Evolutionary conservation across 176 grass and related monocot species (phyloP), one percentile per base, ranked within the genome.

Genomic region (Tillandsia fasciculata): DNA sequence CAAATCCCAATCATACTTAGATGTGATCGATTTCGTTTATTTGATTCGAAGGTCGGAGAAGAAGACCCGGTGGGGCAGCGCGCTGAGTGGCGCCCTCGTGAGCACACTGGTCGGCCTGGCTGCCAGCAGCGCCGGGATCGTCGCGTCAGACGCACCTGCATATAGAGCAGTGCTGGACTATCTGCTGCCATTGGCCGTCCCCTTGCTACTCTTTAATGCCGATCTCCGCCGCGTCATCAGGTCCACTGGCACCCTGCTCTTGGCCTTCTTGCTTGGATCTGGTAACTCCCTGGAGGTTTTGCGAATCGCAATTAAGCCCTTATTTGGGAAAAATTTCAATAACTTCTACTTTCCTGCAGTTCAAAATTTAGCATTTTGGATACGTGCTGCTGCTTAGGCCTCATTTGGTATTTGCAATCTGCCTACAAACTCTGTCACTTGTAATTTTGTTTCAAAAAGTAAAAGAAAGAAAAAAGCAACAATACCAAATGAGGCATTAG

Each of bases 241-340:
- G 69, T 90, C 87, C 51, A 85, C 87, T 53, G 87, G 81, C 68
- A 74, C 67, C 12, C 87, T 90, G 18, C 83, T 90, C 56, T 58
- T 77, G 2, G 81, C 84, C 1, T 95, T 95, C 78, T 77, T 90
- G 72, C 69, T 90, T 66, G 84, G 91, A 82, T 90, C 91, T 61
- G 76, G 83, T 87, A 78, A 9, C n/a, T 42, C 10, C 9, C 9
- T 53, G 11, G 0, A 10, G 1, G 14, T 26, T 11, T 0, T 49
- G 51, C 12, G 50, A 48, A 50, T 51, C 27, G 18, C 49, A 63
- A 61, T 47, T 27, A 15, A 2, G 26, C 14, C 7, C 20, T 50
- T 24, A 2, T n/a, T 65, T 17, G 48, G 6, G 13, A 65, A 68
- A 52, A 29, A 8, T 56, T 68, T 18, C 23, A 23, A 18, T 12